phyloP scores from a whole-genome alignment of 2,329 filamentous ascomycete genomes.

The Nothophoma quercina region DNA sequence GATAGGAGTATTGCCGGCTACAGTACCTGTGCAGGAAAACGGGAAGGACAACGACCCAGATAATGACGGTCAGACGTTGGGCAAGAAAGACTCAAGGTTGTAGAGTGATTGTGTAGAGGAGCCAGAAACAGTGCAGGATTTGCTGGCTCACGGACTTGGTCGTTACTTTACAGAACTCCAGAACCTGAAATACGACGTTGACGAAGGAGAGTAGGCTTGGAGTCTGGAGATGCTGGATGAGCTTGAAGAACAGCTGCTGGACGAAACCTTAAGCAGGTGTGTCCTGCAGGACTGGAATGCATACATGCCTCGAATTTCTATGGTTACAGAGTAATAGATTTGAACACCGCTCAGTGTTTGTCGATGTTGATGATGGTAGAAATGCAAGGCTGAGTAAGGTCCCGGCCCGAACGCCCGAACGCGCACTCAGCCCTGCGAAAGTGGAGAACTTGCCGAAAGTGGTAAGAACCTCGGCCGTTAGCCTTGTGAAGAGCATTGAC shows the following conservation, averaged over 20 bases:
- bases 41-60: conserved; percentile 10
- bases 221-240: no score
- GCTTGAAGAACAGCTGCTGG: no score
- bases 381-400: neutral
- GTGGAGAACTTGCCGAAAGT: conserved; percentile 3
- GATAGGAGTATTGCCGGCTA: conserved; percentile 36
- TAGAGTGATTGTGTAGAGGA: neutral
- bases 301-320: no score
- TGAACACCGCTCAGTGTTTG: neutral
- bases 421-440: neutral
- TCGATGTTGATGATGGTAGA: neutral
- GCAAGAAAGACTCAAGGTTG: neutral
- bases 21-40: conserved; percentile 24
- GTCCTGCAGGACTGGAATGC: no score
- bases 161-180: no score
- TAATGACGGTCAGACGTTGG: neutral
- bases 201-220: no score
- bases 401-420: no score
- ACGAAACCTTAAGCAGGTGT: no score
- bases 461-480: conserved; percentile 10
- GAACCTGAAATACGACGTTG: no score
- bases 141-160: neutral
- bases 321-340: no score
- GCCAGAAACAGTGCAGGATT: neutral
- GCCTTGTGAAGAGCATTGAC: conserved; percentile 3